Conservation (phyloP, 2,329 filamentous ascomycete genomes). For the Colletotrichum sp. region DNA sequence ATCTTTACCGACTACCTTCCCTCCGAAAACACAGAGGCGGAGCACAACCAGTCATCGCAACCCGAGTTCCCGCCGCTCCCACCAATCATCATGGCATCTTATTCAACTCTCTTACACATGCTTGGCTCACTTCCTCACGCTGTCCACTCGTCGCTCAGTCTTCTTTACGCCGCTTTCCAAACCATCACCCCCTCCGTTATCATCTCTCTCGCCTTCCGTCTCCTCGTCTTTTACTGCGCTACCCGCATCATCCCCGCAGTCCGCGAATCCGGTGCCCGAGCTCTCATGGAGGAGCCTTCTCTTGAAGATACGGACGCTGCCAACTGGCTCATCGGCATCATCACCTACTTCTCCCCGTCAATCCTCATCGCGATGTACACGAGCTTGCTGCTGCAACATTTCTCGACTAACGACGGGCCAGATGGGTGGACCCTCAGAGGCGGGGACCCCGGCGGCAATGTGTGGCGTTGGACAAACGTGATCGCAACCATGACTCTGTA, state of each 20-base stretch:
- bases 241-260: conserved; percentile 96
- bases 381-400: conserved; percentile 93
- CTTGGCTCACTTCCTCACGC: conserved; percentile 83
- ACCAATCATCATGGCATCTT: conserved; percentile 97
- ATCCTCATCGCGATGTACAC: conserved; percentile 97
- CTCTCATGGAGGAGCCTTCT: conserved; percentile 81
- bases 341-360: conserved; percentile 94
- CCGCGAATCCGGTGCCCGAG: conserved; percentile 81
- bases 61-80: conserved; percentile 96
- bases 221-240: conserved; percentile 93
- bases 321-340: conserved; percentile 77
- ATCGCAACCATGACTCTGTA: conserved; percentile 89
- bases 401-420: conserved; percentile 74
- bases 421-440: conserved; percentile 86
- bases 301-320: conserved; percentile 86
- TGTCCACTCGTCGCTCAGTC: conserved; percentile 81
- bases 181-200: conserved; percentile 96
- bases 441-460: conserved; percentile 80
- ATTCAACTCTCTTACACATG: conserved; percentile 86
- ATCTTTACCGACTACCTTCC: conserved; percentile 99
- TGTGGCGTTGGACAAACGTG: conserved; percentile 94
- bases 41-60: conserved; percentile 58
- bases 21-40: conserved; percentile 63
- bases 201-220: conserved; percentile 90
- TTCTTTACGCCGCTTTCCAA: conserved; percentile 89